These are phyloP conservation scores for Vigna hirtella DNA, from an alignment of 306 rosid genomes.

Conservation along the genomic window DNA sequence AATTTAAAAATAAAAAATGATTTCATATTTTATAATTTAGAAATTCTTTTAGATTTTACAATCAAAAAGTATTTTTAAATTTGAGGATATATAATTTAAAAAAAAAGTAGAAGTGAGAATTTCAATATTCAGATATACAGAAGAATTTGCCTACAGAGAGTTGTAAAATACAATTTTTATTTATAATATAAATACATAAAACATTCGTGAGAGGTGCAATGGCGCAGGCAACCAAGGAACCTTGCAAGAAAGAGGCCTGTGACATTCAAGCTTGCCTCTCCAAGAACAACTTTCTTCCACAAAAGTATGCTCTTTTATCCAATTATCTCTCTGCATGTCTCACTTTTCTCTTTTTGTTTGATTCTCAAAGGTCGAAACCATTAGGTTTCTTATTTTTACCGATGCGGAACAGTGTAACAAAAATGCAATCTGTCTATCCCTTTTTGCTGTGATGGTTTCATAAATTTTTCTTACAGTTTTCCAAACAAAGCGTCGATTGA, in stretches of 20 bases:
- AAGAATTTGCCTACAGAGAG: too few species aligned
- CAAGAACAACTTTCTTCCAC: conserved; percentile 77
- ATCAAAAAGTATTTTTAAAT: too few species aligned
- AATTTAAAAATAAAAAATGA: too few species aligned
- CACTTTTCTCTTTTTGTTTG: conserved; percentile 16
- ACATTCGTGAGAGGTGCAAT: conserved; percentile 30
- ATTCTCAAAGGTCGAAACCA: background rate
- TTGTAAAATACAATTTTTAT: too few species aligned
- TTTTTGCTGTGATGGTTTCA: background rate
- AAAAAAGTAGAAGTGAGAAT: too few species aligned
- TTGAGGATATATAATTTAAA: too few species aligned
- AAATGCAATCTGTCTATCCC: background rate
- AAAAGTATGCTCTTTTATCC: conserved; percentile 52
- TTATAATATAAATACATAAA: too few species aligned
- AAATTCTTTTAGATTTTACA: too few species aligned
- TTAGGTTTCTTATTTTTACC: background rate
- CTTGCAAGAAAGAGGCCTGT: conserved; percentile 98
- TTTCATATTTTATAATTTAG: too few species aligned
- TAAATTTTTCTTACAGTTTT: too few species aligned
- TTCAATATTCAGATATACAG: too few species aligned
- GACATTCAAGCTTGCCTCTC: conserved; percentile 93
- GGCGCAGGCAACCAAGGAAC: conserved; percentile 75
- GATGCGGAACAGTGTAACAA: too few species aligned
- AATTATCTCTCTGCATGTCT: background rate
- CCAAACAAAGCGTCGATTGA: background rate